These are phyloP conservation scores for Penicillium atrosanguineum DNA, from an alignment of 495 filamentous ascomycete genomes.

Conservation along the genomic window DNA sequence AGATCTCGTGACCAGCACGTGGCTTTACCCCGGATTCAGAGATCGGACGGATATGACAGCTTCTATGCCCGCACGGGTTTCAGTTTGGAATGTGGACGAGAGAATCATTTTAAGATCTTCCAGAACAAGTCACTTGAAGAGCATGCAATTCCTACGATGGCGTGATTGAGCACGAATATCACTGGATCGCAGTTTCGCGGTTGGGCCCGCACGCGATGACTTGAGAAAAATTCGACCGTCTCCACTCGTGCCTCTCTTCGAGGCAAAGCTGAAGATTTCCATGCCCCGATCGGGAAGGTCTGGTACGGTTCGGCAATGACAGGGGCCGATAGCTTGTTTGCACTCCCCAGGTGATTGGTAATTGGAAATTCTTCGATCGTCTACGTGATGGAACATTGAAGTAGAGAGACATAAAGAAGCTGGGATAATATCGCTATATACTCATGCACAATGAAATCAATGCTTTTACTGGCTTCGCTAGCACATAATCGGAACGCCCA, in stretches of 20 bases:
- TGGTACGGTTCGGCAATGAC: neutral
- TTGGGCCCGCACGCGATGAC: conserved; percentile 11
- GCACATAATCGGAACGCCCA: conserved; percentile 12
- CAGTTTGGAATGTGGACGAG: neutral
- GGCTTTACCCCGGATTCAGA: conserved; percentile 7
- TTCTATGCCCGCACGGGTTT: neutral
- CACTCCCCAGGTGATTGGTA: neutral
- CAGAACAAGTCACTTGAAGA: neutral
- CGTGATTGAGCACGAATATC: conserved; percentile 19
- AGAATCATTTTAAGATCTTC: neutral
- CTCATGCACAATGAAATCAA: conserved; percentile 11
- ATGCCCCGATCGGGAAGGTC: neutral
- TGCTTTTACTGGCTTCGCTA: conserved; percentile 22
- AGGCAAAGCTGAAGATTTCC: neutral
- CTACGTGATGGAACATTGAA: no score
- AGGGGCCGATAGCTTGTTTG: neutral
- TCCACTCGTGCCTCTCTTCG: conserved; percentile 6
- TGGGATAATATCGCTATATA: conserved; percentile 3
- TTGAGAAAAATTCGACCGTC: conserved; percentile 5
- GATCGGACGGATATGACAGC: neutral
- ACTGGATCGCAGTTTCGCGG: conserved; percentile 1
- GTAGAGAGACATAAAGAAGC: neutral
- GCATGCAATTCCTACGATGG: conserved; percentile 10
- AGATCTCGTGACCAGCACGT: conserved; percentile 19
- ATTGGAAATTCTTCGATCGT: no score